Evolutionary conservation across 1,284 basidiomycete species (phyloP), one percentile per base, ranked within the genome.

Genomic region (Papiliotrema flavescens): DNA sequence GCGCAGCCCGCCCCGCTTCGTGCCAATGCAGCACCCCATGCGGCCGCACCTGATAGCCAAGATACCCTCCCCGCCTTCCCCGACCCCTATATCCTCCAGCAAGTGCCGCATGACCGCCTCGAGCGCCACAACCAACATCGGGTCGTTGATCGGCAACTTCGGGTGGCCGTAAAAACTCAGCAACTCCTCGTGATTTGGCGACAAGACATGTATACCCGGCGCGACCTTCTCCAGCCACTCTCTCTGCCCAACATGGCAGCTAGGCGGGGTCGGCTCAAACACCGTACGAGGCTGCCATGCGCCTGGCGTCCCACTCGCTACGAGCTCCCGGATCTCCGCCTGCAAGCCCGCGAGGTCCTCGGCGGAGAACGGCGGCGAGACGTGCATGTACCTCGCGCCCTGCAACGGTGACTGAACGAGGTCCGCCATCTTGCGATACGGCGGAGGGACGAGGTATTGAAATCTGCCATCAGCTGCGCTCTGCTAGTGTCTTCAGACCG

Each of bases 101-200:
- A 73, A 53, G 40, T 67, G 60, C 3, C 17, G n/a, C 19, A 69
- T 56, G 35, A 70, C 47, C 0, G 19, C 17, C 42, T 70, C 65
- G 14, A 73, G 59, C 1, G 55, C 55, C 0, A 55, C 49, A 17
- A 34, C 17, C 7, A 65, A 46, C 7, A 43, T 23, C 4, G 60
- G 55, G 9, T 58, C 52, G 11, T 48, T n/a, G n/a, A 56, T 23
- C 5, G 55, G 17, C 3, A 49, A 54, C 7, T 44, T 51, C 14
- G 61, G 54, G 4, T 63, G 47, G 15, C 45, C 53, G 53, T 69
- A 70, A 40, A 75, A 45, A 0, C 67, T 63, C 13, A 74, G 53
- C 6, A 74, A 60, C 46, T 74, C 71, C 55, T 72, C 67, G 59
- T 72, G 70, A 47, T 72, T 74, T 9, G 71, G 71, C 67, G 73